A percentile compares a stretch with the other conserved stretches of the same genome.
Conservation (phyloP, 2,329 filamentous ascomycete genomes). For the Apiospora marii region DNA sequence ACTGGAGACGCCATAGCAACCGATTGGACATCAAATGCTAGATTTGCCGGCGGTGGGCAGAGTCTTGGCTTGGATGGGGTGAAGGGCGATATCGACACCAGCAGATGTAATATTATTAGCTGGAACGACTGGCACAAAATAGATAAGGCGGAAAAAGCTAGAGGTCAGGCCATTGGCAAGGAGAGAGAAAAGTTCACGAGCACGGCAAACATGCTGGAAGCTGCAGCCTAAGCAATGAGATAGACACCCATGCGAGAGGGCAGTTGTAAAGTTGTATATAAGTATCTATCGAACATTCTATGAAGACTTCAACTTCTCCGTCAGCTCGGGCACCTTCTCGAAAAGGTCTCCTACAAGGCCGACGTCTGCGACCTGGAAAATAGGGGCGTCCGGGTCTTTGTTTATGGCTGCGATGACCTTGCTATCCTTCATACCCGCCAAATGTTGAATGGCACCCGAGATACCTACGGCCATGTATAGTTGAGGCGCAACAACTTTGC, state of each 20-base stretch:
- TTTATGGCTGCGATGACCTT: slow-evolving; percentile 99
- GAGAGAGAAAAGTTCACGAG: slow-evolving; percentile 75
- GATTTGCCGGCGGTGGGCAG: slow-evolving; percentile 47
- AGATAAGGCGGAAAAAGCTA: slow-evolving; percentile 76
- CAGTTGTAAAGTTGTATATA: slow-evolving; percentile 25
- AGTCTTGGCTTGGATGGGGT: slow-evolving; percentile 79
- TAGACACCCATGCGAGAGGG: slow-evolving; percentile 12
- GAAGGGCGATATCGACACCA: slow-evolving; percentile 62
- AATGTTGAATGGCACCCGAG: slow-evolving; percentile 95
- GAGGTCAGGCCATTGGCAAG: slow-evolving; percentile 74
- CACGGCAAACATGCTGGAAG: slow-evolving; percentile 64
- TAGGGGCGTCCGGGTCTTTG: slow-evolving; percentile 95
- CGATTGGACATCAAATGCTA: slow-evolving; percentile 69
- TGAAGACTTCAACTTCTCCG: slow-evolving; percentile 83
- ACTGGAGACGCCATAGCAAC: slow-evolving; percentile 83
- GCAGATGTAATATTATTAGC: slow-evolving; percentile 68
- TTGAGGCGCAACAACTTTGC: slow-evolving; percentile 97
- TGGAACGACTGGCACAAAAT: slow-evolving; percentile 90
- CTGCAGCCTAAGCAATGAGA: slow-evolving; percentile 47
- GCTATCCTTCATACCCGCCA: slow-evolving; percentile 99
- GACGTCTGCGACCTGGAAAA: slow-evolving; percentile 97
- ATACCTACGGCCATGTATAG: slow-evolving; percentile 96
- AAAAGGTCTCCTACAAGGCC: slow-evolving; percentile 95
- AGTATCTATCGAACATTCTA: slow-evolving; percentile 22
- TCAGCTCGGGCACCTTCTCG: slow-evolving; percentile 93